Evolutionary conservation across 306 rosid genomes (phyloP), one percentile per base, ranked within the genome.

Genomic region (Betula pendula): DNA sequence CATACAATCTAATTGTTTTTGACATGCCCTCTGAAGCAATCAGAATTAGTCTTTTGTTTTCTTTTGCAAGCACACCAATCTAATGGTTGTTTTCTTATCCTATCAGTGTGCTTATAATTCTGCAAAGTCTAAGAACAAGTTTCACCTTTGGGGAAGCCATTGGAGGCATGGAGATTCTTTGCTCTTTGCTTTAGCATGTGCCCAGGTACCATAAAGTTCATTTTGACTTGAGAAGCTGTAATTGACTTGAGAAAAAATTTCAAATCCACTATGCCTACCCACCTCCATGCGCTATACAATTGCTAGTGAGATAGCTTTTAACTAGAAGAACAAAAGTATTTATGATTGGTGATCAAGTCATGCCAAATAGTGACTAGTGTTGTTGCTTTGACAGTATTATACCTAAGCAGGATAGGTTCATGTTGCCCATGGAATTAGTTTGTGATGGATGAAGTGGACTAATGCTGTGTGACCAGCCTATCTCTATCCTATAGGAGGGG

Each of bases 91-190:
- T 66, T 67, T 79, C 17, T 72, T 69, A 22, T 45, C 8, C 71
- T 74, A 29, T 81, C 83, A 94, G 98, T 94, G 95, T 79, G 93
- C 97, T 51, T 92, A 92, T 85, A 94, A 92, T 86, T 94, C 98
- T 68, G 98, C 98, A 1, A 92, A 94, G 88, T 85, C 96, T 17
- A 94, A 92, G 85, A 80, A 90, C 88, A 89, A 89, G 89, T 94
- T 94, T 81, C 97, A 92, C 88, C 85, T 94, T 60, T 92, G 98
- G 98, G 98, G 98, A 83, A 94, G 97, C 85, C 95, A 90, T 76
- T 94, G 96, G 98, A 88, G 92, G 77, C 98, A 92, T 82, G 98
- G 97, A 25, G 98, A 94, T 84, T 89, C 97, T 75, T 83, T 92
- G 79, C 95, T 94, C 69, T 94, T 94, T 85, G 86, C 93, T 73